Percentiles rank a stretch among this genome's conserved stretches.
These are phyloP conservation scores for Cicer pinnatifidum DNA, from an alignment of 306 rosid genomes.

Conservation along the genomic window DNA sequence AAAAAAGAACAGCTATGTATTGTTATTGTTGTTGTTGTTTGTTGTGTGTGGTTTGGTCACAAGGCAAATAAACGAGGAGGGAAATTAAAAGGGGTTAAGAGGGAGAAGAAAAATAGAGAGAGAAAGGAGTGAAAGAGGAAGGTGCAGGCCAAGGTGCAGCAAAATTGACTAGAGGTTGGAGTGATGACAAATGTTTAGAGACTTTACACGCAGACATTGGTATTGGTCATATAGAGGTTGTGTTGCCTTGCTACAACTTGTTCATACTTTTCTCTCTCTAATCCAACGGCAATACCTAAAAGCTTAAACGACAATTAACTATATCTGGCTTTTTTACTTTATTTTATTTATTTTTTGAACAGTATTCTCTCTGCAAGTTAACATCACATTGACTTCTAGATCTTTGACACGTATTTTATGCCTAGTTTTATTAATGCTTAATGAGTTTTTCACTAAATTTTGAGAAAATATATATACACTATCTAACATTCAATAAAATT, in stretches of 20 bases:
- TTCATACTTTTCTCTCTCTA: not conserved
- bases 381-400: constrained; percentile 33
- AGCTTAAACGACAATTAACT: constrained; percentile 44
- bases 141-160: constrained; percentile 61
- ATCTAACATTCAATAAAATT: too few relatives aligned
- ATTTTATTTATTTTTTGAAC: not conserved
- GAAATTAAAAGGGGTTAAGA: not conserved
- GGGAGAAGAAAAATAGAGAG: constrained; percentile 33
- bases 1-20: not conserved
- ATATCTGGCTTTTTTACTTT: not conserved
- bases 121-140: constrained; percentile 6
- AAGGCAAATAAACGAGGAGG: constrained; percentile 13
- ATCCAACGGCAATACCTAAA: constrained; percentile 71
- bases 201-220: constrained; percentile 52
- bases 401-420: constrained; percentile 32
- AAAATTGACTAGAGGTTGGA: constrained; percentile 52
- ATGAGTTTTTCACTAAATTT: not conserved
- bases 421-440: not conserved
- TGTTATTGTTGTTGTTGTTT: not conserved
- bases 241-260: not conserved
- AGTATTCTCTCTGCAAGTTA: constrained; percentile 12
- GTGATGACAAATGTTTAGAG: constrained; percentile 45
- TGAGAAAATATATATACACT: too few relatives aligned
- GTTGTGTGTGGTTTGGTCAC: constrained; percentile 5
- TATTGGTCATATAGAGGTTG: constrained; percentile 44